Conservation (phyloP, 176 grass and related monocot species). For the Bromus sterilis region DNA sequence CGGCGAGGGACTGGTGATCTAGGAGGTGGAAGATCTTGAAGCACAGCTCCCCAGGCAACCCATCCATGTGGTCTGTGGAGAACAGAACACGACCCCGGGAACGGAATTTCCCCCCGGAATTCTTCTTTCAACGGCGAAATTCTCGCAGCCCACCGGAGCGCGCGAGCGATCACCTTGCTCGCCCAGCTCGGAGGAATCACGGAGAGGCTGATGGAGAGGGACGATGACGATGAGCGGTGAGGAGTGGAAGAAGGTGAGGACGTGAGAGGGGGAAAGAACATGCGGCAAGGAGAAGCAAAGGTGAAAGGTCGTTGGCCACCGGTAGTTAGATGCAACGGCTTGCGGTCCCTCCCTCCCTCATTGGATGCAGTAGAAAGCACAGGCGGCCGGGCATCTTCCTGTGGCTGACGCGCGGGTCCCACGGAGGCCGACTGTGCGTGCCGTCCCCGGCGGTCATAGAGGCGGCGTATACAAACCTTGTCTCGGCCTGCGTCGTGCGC, state of each 20-base stretch:
- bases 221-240: neutral
- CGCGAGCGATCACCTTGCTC: no score
- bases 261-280: neutral
- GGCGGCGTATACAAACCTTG: neutral
- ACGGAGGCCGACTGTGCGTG: neutral
- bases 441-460: neutral
- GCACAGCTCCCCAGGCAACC: conserved; percentile 54
- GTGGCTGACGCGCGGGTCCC: neutral
- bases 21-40: conserved; percentile 73
- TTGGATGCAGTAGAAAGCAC: neutral
- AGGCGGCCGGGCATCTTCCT: no score
- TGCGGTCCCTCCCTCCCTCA: neutral
- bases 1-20: conserved; percentile 59
- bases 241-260: neutral
- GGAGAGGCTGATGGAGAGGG: neutral
- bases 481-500: neutral
- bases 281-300: conserved; percentile 38
- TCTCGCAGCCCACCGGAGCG: neutral
- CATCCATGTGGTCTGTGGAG: conserved; percentile 41
- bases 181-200: conserved; percentile 7
- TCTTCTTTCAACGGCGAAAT: neutral
- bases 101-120: neutral
- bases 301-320: conserved; percentile 29
- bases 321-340: conserved; percentile 41
- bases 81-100: neutral